Evolutionary conservation across 1,284 basidiomycete genomes (phyloP), one percentile per base, ranked within the genome.

Genomic region (Sutorius eximius): DNA sequence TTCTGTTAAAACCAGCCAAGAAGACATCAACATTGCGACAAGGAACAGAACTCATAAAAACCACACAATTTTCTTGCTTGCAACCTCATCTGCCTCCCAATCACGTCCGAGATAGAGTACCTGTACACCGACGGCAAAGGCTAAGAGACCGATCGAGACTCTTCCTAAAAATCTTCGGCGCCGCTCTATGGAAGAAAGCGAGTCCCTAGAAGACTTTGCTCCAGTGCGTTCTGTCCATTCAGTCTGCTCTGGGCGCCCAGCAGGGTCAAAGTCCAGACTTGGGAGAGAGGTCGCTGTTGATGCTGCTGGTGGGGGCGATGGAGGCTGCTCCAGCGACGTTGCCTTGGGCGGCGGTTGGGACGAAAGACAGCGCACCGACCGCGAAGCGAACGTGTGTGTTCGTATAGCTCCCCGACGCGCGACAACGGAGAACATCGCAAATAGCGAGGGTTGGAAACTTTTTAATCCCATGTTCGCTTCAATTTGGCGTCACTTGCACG

Each of bases 161-260:
- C 86, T 76, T 11, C 80, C 77, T 62, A 86, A 71, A 59, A 77
- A 73, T 55, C 79, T 75, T 56, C 89, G 77, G 62, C 79, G 79
- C 59, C 81, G 78, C 70, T 95, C 92, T 53, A 85, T 86, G 51
- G 85, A 85, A 20, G 89, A 88, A 53, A 88, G 72, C 3, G 83
- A 82, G 50, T 84, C 84, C 60, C 83, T 86, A 2, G 87, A 85
- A 2, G 88, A 90, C 64, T 77, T 78, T 49, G 90, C 90, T 20
- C 89, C 87, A 0, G 89, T 91, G 44, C 81, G 72, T 34, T 71
- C 67, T 29, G 59, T 53, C 48, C 68, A 55, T 37, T 56, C 56
- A 27, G 51, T 33, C 8, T 57, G 64, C 2, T 67, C 67, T 1
- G n/a, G 1, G 37, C 45, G 53, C 57, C 77, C 77, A 20, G 73